A percentile compares a stretch with the other conserved stretches of the same genome.
These are phyloP conservation scores for Zizania latifolia DNA, from an alignment of 176 grass and related monocot genomes.

Conservation along the genomic window DNA sequence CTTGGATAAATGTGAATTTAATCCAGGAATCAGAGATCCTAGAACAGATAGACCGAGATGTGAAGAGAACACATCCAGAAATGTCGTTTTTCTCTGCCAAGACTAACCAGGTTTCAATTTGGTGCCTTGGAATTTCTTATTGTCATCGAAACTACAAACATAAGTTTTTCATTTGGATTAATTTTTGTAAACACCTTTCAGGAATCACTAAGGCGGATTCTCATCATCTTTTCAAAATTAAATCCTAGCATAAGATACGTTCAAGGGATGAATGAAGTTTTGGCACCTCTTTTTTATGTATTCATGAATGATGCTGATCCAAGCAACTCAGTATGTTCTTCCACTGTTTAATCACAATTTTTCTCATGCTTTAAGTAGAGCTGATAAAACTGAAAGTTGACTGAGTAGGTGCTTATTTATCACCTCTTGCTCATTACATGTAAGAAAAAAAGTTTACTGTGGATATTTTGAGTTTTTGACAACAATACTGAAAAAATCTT, in stretches of 20 bases:
- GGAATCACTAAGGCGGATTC: slow-evolving; percentile 83
- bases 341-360: neutral
- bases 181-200: slow-evolving; percentile 38
- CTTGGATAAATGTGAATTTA: slow-evolving; percentile 4
- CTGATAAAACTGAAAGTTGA: neutral
- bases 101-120: slow-evolving; percentile 47
- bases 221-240: slow-evolving; percentile 90
- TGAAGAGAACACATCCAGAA: slow-evolving; percentile 86
- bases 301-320: slow-evolving; percentile 54
- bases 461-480: neutral
- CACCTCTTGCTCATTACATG: neutral
- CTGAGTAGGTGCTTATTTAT: neutral
- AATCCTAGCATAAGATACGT: slow-evolving; percentile 88
- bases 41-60: slow-evolving; percentile 92
- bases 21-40: slow-evolving; percentile 76
- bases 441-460: neutral
- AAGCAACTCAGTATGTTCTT: slow-evolving; percentile 48
- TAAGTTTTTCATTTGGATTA: slow-evolving; percentile 4
- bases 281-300: slow-evolving; percentile 83
- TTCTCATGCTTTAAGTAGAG: neutral
- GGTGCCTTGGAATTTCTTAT: slow-evolving; percentile 5
- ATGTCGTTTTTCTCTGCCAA: slow-evolving; percentile 65
- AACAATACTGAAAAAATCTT: neutral
- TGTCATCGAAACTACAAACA: slow-evolving; percentile 1
- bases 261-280: slow-evolving; percentile 98